These are phyloP conservation scores for Rutidosis leptorrhynchoides DNA, from an alignment of 129 eudicot genomes.

Conservation along the genomic window DNA sequence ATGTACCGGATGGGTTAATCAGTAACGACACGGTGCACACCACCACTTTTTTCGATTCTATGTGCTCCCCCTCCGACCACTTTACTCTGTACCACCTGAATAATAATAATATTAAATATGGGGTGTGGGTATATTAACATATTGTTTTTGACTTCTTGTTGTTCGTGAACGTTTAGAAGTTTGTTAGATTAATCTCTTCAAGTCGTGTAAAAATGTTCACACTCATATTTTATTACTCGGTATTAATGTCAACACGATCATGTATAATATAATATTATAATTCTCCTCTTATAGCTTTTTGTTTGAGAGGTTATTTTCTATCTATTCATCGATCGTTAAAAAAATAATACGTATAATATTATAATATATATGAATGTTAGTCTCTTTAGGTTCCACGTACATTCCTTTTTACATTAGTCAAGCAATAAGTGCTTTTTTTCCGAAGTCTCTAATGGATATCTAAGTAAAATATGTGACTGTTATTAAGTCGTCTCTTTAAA, in stretches of 20 bases:
- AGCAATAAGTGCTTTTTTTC: too few relatives aligned
- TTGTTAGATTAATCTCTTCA: not conserved
- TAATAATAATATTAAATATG: not conserved
- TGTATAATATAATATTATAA: too few relatives aligned
- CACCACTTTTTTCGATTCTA: slow-evolving; percentile 20
- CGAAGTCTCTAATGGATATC: not conserved
- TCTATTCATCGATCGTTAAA: too few relatives aligned
- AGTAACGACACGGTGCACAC: not conserved
- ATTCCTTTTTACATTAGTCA: too few relatives aligned
- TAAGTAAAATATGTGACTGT: not conserved
- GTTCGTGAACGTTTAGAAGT: not conserved
- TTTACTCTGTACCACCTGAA: not conserved
- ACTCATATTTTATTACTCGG: not conserved
- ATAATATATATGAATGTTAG: not conserved
- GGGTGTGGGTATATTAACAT: not conserved
- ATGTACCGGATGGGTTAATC: too few relatives aligned
- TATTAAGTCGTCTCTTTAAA: not conserved
- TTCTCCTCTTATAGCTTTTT: too few relatives aligned
- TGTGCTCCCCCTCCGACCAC: slow-evolving; percentile 19
- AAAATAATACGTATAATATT: too few relatives aligned
- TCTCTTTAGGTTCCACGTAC: too few relatives aligned
- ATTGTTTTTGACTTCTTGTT: not conserved
- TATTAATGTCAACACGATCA: not conserved
- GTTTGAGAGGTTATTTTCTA: too few relatives aligned
- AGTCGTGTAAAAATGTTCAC: not conserved